phyloP scores from a whole-genome alignment of 164 flowering plant species.

The Stephania japonica region DNA sequence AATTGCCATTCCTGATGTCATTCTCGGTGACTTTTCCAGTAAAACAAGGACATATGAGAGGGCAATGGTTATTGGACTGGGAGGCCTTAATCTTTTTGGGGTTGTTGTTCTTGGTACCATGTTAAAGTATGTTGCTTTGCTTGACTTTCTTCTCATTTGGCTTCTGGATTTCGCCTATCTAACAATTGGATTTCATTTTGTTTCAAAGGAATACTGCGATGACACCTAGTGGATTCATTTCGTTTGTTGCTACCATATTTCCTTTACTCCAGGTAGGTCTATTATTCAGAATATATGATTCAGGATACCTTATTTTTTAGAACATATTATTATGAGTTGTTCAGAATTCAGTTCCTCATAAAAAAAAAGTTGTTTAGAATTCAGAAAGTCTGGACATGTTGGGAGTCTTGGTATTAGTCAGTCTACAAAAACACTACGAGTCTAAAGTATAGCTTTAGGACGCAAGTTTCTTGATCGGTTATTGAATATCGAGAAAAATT shows the following conservation, averaged over 20 bases:
- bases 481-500: no score
- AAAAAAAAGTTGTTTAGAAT: no score
- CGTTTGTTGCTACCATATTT: conserved; percentile 70
- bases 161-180: conserved; percentile 6
- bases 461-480: no score
- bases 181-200: conserved; percentile 12
- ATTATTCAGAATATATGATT: conserved; percentile 5
- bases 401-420: no score
- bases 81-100: conserved; percentile 86
- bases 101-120: conserved; percentile 76
- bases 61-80: conserved; percentile 88
- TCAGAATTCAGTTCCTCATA: no score
- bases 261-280: conserved; percentile 89
- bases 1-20: conserved; percentile 6
- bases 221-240: conserved; percentile 58
- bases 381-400: no score
- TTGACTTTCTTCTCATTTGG: conserved; percentile 1
- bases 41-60: conserved; percentile 64
- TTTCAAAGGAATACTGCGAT: conserved; percentile 50
- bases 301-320: background rate
- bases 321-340: no score
- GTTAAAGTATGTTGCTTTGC: conserved; percentile 51
- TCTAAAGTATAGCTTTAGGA: no score
- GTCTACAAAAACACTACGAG: no score
- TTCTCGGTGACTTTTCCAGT: conserved; percentile 38